phyloP scores from a whole-genome alignment of 352 stramenopile genomes.

The Phytophthora fragariae region DNA sequence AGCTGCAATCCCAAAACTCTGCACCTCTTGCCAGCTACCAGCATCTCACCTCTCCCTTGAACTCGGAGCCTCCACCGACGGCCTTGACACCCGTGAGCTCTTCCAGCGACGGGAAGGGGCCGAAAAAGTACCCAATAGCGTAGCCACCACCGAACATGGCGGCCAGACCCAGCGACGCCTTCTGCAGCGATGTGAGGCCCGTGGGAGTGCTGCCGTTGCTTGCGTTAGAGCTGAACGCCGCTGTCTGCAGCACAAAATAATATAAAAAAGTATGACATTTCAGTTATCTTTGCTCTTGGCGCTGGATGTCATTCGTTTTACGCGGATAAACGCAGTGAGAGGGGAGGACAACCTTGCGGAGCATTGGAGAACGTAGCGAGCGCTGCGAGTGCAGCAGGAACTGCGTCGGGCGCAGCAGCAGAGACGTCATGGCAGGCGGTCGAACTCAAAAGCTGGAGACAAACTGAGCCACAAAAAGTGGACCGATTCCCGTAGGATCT shows the following conservation, averaged over 20 bases:
- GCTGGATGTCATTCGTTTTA: too few species aligned
- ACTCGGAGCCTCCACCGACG: constrained; percentile 39
- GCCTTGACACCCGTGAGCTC: constrained; percentile 58
- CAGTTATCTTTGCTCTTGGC: neutral
- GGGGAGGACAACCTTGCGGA: constrained; percentile 16
- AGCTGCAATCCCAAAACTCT: neutral
- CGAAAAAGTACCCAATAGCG: constrained; percentile 75
- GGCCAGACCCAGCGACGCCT: constrained; percentile 54
- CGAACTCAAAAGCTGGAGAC: neutral
- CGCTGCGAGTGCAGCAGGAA: constrained; percentile 30
- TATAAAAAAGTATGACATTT: neutral
- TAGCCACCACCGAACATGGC: constrained; percentile 72
- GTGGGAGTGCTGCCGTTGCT: constrained; percentile 14
- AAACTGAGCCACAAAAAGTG: neutral
- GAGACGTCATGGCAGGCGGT: constrained; percentile 17
- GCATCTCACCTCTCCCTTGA: constrained; percentile 51
- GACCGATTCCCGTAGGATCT: too few species aligned
- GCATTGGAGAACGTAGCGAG: constrained; percentile 3
- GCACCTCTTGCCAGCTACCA: neutral
- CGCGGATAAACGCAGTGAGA: neutral
- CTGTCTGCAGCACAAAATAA: constrained; percentile 14
- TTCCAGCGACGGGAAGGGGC: constrained; percentile 68
- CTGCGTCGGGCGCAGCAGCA: constrained; percentile 33
- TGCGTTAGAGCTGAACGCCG: constrained; percentile 42
- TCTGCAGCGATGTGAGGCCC: constrained; percentile 50